Conservation (phyloP, 768 basidiomycete genomes). For the Psilocybe azurescens region DNA sequence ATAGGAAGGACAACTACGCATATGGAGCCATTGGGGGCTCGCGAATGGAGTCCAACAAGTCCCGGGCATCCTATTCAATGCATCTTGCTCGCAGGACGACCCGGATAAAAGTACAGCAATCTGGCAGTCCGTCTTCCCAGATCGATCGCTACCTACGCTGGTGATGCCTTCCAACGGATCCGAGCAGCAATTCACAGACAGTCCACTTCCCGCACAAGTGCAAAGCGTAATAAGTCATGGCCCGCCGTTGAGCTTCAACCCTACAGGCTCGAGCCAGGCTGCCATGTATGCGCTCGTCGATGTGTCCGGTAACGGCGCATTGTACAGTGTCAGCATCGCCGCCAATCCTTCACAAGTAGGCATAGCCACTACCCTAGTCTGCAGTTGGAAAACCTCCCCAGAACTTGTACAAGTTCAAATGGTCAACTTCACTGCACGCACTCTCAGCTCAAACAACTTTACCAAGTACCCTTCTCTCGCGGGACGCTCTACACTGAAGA, state of each 20-base stretch:
- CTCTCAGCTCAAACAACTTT: not conserved
- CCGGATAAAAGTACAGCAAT: not conserved
- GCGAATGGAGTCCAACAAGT: conserved; percentile 9
- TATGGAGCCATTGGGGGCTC: conserved; percentile 10
- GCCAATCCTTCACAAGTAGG: not conserved
- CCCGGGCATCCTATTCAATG: conserved; percentile 4
- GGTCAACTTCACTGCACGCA: not conserved
- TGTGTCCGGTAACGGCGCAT: conserved; percentile 7
- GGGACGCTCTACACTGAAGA: conserved; percentile 7
- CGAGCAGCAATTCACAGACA: not conserved
- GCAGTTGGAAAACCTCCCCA: conserved; percentile 8
- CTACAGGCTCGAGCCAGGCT: not conserved
- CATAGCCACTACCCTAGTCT: not conserved
- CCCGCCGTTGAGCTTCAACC: not conserved
- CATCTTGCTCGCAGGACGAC: conserved; percentile 4
- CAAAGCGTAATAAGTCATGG: not conserved
- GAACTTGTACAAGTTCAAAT: conserved; percentile 8
- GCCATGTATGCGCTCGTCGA: conserved; percentile 12
- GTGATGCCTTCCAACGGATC: not conserved
- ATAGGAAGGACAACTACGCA: conserved; percentile 11
- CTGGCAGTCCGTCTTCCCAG: conserved; percentile 7
- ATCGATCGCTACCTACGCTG: not conserved
- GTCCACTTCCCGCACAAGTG: conserved; percentile 3
- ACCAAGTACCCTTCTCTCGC: not conserved
- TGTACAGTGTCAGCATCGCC: not conserved